Conservation (phyloP, 2,329 filamentous ascomycete species). For the Aspergillus sergii region DNA sequence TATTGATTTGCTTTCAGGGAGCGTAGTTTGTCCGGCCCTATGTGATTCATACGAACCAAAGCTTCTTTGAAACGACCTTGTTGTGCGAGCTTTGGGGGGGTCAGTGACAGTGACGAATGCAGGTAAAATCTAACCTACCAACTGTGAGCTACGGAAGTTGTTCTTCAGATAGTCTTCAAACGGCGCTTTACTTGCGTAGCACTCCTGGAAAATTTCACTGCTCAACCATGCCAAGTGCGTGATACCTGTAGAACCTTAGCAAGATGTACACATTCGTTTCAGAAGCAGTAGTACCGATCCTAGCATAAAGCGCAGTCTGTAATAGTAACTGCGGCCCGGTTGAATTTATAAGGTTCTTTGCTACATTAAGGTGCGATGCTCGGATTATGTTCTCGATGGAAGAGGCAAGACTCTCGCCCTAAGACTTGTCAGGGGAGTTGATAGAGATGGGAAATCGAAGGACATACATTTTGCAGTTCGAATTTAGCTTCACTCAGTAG, state of each 20-base stretch:
- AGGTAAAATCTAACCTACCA: constrained; percentile 41
- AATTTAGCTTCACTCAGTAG: constrained; percentile 84
- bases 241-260: constrained; percentile 46
- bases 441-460: not conserved
- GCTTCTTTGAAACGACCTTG: constrained; percentile 73
- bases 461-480: constrained; percentile 69
- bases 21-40: constrained; percentile 65
- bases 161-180: constrained; percentile 80
- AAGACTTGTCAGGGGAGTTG: constrained; percentile 20
- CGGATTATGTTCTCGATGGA: constrained; percentile 80
- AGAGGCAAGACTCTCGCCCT: constrained; percentile 60
- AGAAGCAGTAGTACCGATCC: constrained; percentile 62
- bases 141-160: constrained; percentile 69
- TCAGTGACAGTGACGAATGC: constrained; percentile 2
- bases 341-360: constrained; percentile 71
- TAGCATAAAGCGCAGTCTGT: constrained; percentile 71
- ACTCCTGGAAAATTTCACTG: constrained; percentile 74
- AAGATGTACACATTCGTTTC: not conserved
- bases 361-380: constrained; percentile 79
- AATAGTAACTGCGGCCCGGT: constrained; percentile 75
- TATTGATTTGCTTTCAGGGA: constrained; percentile 75
- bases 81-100: constrained; percentile 53
- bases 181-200: constrained; percentile 64
- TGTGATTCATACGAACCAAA: constrained; percentile 58
- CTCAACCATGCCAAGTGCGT: constrained; percentile 58